phyloP scores from a whole-genome alignment of 2,329 filamentous ascomycete species.

The Venturia asperata region DNA sequence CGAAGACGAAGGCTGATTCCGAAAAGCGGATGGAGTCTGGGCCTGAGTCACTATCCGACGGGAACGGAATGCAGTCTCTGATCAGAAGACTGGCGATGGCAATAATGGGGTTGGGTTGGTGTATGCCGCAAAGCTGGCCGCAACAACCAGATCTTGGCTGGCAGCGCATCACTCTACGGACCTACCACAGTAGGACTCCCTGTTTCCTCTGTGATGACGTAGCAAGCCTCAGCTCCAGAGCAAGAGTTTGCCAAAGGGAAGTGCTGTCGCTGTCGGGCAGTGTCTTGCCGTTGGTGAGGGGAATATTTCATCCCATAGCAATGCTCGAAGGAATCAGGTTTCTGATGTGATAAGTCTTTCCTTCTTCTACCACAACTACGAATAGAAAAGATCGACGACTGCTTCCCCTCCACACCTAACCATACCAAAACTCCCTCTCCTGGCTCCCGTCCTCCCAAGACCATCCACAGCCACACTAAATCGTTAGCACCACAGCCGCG shows the following conservation, averaged over 20 bases:
- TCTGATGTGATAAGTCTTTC: neutral
- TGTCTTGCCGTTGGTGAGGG: neutral
- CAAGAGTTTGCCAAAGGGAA: neutral
- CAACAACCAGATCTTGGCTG: neutral
- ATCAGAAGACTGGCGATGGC: no score
- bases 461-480: slow-evolving; percentile 5
- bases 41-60: neutral
- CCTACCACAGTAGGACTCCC: no score
- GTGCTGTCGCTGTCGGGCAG: neutral
- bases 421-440: neutral
- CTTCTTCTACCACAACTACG: neutral
- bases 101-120: no score
- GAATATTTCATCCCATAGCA: no score
- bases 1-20: neutral
- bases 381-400: slow-evolving; percentile 12
- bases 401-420: neutral
- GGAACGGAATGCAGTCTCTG: neutral
- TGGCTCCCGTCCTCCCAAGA: neutral
- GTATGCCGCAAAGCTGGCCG: neutral
- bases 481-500: slow-evolving; percentile 1
- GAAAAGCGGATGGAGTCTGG: neutral
- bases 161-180: no score
- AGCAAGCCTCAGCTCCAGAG: no score
- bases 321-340: neutral
- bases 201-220: no score